phyloP scores from a whole-genome alignment of 179 eudicot species.

The Dionaea muscipula region DNA sequence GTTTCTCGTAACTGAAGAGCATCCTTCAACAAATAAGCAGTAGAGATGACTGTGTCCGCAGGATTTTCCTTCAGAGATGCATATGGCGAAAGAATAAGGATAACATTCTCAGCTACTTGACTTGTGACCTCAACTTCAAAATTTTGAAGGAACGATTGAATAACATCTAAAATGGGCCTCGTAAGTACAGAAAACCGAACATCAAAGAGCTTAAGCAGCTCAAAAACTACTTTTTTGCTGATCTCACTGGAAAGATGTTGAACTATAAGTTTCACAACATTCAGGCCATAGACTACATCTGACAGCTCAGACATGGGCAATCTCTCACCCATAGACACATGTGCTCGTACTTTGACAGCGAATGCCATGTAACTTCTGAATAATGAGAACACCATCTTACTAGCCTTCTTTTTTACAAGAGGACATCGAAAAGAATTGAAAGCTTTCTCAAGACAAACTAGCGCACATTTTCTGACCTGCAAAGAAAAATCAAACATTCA shows the following conservation, averaged over 20 bases:
- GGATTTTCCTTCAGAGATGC: conserved; percentile 33
- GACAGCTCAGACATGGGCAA: conserved; percentile 36
- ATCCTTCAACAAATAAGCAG: conserved; percentile 43
- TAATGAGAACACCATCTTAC: conserved; percentile 37
- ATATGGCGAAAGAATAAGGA: conserved; percentile 35
- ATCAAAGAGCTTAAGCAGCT: conserved; percentile 38
- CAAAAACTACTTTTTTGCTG: conserved; percentile 21
- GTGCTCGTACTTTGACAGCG: conserved; percentile 26
- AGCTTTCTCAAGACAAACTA: conserved; percentile 45
- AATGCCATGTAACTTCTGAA: conserved; percentile 41
- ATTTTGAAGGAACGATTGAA: conserved; percentile 40
- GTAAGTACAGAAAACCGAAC: conserved; percentile 32
- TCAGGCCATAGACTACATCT: conserved; percentile 51
- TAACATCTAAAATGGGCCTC: conserved; percentile 41
- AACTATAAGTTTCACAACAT: conserved; percentile 38
- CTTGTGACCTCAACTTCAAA: conserved; percentile 23
- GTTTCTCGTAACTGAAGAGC: conserved; percentile 31
- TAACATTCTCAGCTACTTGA: conserved; percentile 30
- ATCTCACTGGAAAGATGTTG: conserved; percentile 46
- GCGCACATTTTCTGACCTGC: conserved; percentile 86
- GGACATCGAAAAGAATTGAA: conserved; percentile 39
- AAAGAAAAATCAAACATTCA: no score
- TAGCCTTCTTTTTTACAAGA: conserved; percentile 36
- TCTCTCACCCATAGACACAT: conserved; percentile 22
- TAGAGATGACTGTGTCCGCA: conserved; percentile 38